Base-by-base conservation (phyloP, 345 rosid genomes). In the Garcia nutans region DNA sequence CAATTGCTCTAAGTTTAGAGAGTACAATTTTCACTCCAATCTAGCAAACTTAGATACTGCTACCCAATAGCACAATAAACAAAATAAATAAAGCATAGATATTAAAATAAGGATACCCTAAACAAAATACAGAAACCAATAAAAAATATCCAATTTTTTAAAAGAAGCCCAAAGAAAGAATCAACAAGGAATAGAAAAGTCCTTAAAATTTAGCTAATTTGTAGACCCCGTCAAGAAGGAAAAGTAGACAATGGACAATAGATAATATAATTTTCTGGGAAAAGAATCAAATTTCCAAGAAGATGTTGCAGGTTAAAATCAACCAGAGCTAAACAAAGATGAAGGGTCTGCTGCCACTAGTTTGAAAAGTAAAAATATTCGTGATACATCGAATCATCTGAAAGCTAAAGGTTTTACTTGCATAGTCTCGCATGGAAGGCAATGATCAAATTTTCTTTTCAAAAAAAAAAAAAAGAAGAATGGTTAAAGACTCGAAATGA, bases 1-100 rank as follows among this genome's bases (percentile, higher is more conserved):
- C 44, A 44, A 31, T 16, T 10, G 1, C 22, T 15, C 23, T 17
- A 4, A 65, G 5, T 20, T 65, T 50, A 47, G 3, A 47, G 50
- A 47, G 50, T 47, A 26, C 54, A 31, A 22, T 28, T 28, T 28
- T 28, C 31, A 28, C 31, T 28, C 31, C 2, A 65, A 41, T 56
- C 54, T 54, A 74, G 54, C 77, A 54, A 31, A 31, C 22, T 28
- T 33, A 23, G 11, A 52, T 61, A 63, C 60, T 49, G 70, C 61
- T 31, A 50, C 19, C 28, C 65, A 68, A 56, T 13, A 58, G 66
- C 17, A 41, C 59, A 28, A 3, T 13, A 69, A 26, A 49, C 26
- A 3, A 22, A 71, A 28, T 11, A 64, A 33, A 22, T 22, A 24
- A 5, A 59, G 31, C 31, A 28, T 28, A 28, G 31, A 28, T 28